Evolutionary conservation across 1,284 basidiomycete species (phyloP), one percentile per base, ranked within the genome.

Genomic region (Pholiota adiposa): DNA sequence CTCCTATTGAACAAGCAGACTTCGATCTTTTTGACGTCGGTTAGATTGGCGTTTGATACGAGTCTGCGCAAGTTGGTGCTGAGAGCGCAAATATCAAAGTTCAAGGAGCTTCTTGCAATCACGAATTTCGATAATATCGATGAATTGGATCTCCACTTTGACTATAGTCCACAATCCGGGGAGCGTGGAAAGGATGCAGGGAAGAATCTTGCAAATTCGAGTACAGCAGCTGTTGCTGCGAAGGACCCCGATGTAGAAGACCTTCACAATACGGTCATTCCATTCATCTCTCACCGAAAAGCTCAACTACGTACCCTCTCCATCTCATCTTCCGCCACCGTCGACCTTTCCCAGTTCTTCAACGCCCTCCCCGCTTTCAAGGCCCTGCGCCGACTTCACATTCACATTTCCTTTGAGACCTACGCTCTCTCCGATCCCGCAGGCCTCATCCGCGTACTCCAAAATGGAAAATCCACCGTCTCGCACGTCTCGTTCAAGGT

Each of bases 1-100:
- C 70, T 77, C 27, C 67, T 72, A 8, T 54, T 72, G 38, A 72
- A 69, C 44, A 50, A 65, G 21, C 65, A 67, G 36, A 73, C 72
- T 0, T 59, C 58, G 3, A 61, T 64, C 4, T 73, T 76, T 54
- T 63, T 76, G 29, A 59, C 64, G 1, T 65, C 73, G 1, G 65
- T 69, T 14, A 58, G 70, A 31, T 60, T 54, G 2, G 63, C 71
- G 0, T 73, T 75, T 48, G 63, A 64, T 14, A 49, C 57, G 1
- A 73, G 68, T 53, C 60, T 78, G n/a, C 67, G 68, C 23, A 76
- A 72, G 54, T 67, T 78, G 3, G 65, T 68, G 3, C 57, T 77
- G 21, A 68, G 68, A 16, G 71, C 72, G 0, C 71, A 71, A 34
- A 61, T 77, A 7, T 55, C 62, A 25, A 72, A 69, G 41, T 74